Conservation (phyloP, 2,329 filamentous ascomycete species). For the Tolypocladium tundrense region DNA sequence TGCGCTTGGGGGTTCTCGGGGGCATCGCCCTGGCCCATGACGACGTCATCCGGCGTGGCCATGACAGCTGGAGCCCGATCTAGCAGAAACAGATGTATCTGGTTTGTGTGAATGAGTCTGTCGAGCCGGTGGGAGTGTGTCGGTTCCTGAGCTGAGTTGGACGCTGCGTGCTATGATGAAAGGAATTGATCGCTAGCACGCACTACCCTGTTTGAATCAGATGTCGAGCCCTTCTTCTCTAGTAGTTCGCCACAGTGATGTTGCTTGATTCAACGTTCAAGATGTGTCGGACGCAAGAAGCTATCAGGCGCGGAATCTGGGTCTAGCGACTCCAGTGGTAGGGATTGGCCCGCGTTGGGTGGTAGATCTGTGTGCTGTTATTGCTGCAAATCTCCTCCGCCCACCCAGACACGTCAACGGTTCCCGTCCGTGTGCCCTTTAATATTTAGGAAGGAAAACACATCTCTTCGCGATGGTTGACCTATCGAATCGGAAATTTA, state of each 20-base stretch:
- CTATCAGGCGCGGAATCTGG: background rate
- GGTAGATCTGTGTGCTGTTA: background rate
- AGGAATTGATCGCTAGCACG: background rate
- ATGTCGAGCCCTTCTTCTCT: background rate
- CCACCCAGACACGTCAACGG: background rate
- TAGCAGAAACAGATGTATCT: background rate
- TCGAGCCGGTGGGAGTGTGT: background rate
- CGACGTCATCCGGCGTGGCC: slow-evolving; percentile 19
- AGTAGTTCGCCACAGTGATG: background rate
- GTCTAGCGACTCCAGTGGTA: too few relatives aligned
- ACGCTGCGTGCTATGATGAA: background rate
- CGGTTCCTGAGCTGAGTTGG: background rate
- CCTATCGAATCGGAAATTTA: too few relatives aligned
- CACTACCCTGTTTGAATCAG: background rate
- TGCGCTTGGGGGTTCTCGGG: slow-evolving; percentile 17
- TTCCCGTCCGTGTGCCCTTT: background rate
- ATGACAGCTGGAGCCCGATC: slow-evolving; percentile 8
- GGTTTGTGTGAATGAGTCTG: background rate
- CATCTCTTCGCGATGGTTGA: too few relatives aligned
- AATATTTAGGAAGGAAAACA: too few relatives aligned
- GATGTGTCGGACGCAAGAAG: background rate
- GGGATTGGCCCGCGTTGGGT: too few relatives aligned
- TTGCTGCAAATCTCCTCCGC: background rate
- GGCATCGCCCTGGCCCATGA: slow-evolving; percentile 15
- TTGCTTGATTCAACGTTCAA: background rate